Evolutionary conservation across 352 stramenopile genomes (phyloP).

Genomic region (Pythium monospermum): DNA sequence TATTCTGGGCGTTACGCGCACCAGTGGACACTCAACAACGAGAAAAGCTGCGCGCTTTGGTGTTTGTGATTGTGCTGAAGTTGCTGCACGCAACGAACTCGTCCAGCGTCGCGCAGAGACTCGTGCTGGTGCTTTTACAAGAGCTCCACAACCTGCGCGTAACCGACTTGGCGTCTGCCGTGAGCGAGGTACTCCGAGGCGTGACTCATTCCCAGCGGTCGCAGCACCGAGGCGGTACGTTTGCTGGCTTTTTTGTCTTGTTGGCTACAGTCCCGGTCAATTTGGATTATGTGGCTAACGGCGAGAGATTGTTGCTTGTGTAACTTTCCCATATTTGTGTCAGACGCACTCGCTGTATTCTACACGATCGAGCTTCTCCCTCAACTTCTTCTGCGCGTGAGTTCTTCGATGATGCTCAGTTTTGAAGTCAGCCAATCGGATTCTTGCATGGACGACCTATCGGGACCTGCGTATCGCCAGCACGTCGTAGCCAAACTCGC

Average conservation of each 20-base stretch:
- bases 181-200: slow-evolving; percentile 34
- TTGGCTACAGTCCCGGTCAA: too few species aligned
- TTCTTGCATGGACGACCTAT: slow-evolving; percentile 16
- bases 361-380: slow-evolving; percentile 42
- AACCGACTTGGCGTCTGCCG: slow-evolving; percentile 19
- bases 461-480: slow-evolving; percentile 27
- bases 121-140: slow-evolving; percentile 24
- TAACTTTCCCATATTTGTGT: not conserved
- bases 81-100: slow-evolving; percentile 27
- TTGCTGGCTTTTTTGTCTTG: too few species aligned
- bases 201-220: slow-evolving; percentile 22
- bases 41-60: slow-evolving; percentile 20
- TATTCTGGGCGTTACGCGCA: slow-evolving; percentile 32
- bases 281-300: too few species aligned
- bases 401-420: slow-evolving; percentile 20
- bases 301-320: too few species aligned
- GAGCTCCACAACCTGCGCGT: slow-evolving; percentile 34
- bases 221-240: slow-evolving; percentile 22
- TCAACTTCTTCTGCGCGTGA: slow-evolving; percentile 35
- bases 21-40: slow-evolving; percentile 11
- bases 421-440: slow-evolving; percentile 17
- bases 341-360: slow-evolving; percentile 30
- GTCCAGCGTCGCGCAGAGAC: slow-evolving; percentile 15
- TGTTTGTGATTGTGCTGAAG: slow-evolving; percentile 25
- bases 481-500: slow-evolving; percentile 29